Conservation (phyloP, 495 filamentous ascomycete species). For the Tuber brumale region DNA sequence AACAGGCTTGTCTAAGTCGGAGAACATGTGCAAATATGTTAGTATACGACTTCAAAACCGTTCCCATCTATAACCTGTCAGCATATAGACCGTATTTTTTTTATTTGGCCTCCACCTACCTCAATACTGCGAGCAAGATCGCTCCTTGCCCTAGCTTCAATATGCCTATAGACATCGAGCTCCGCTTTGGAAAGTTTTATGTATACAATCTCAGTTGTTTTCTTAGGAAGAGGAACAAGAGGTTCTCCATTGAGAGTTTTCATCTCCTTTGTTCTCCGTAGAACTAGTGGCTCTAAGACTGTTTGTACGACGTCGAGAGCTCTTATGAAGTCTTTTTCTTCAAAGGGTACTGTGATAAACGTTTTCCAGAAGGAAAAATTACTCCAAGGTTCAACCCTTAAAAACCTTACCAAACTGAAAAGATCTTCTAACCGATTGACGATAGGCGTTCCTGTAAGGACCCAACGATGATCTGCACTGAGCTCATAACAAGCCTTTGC, state of each 20-base stretch:
- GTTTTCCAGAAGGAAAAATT: constrained; percentile 99
- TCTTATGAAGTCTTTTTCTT: constrained; percentile 84
- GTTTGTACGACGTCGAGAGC: constrained; percentile 96
- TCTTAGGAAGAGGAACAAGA: constrained; percentile 76
- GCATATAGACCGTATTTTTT: background rate
- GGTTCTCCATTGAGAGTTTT: constrained; percentile 85
- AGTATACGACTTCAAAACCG: constrained; percentile 85
- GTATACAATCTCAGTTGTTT: constrained; percentile 72
- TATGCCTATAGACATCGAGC: constrained; percentile 83
- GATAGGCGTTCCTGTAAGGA: constrained; percentile 89
- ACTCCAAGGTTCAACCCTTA: constrained; percentile 91
- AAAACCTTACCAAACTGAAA: constrained; percentile 87
- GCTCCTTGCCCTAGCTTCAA: constrained; percentile 73
- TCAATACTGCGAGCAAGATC: constrained; percentile 80
- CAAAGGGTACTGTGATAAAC: constrained; percentile 95
- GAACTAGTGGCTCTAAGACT: constrained; percentile 89
- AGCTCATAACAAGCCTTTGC: constrained; percentile 90
- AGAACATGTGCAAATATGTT: constrained; percentile 96
- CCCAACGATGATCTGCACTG: constrained; percentile 79
- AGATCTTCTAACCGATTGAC: constrained; percentile 94
- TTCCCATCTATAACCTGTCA: constrained; percentile 56
- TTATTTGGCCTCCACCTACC: constrained; percentile 12
- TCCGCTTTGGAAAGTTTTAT: constrained; percentile 78
- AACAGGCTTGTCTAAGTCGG: constrained; percentile 87
- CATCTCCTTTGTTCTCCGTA: constrained; percentile 94